Base-by-base conservation (phyloP, 768 basidiomycete genomes). In the Suillus occidentalis region DNA sequence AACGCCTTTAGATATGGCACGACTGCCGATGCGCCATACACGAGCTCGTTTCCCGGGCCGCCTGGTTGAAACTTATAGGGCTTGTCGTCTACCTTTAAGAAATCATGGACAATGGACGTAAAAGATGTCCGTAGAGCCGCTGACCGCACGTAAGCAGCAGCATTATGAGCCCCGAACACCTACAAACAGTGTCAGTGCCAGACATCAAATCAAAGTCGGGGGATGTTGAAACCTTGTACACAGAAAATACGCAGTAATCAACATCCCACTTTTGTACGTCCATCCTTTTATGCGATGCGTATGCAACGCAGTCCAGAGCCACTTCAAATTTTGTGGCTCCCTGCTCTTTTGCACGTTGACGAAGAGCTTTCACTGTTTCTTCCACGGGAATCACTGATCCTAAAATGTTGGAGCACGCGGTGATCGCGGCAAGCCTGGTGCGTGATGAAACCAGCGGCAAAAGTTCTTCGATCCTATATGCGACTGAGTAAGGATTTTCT, bases 241-340 rank as follows among this genome's bases (percentile, higher is more conserved):
- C 83, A 0, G 90, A 86, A 73, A 91, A 87, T 60, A 86, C 85
- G 57, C 82, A 84, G 71, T 86, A 92, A 67, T 94, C 90, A 47
- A 91, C 81, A 62, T 91, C 90, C 92, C 91, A 93, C 57, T 83
- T 86, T 65, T 82, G 84, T 13, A 91, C 91, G 68, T 93, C 87
- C 36, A 93, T 85, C 63, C 77, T 75, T 18, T 89, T 80, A 71
- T 93, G 90, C 0, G 91, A 90, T 4, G 89, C 89, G 69, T 89
- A 92, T 3, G 90, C 90, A 2, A 93, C 92, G 66, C 90, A 91
- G 69, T 93, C 92, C 3, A 92, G 81, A 1, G 83, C 84, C 16
- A 92, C 79, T 73, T 93, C 87, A 34, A 91, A 74, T 71, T 89
- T 88, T 62, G 72, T 72, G 14, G 83, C 81, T 34, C 89, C 88